Evolutionary conservation across 2,329 filamentous ascomycete species (phyloP), one percentile per base, ranked within the genome.

Genomic region (Akanthomyces muscarius): DNA sequence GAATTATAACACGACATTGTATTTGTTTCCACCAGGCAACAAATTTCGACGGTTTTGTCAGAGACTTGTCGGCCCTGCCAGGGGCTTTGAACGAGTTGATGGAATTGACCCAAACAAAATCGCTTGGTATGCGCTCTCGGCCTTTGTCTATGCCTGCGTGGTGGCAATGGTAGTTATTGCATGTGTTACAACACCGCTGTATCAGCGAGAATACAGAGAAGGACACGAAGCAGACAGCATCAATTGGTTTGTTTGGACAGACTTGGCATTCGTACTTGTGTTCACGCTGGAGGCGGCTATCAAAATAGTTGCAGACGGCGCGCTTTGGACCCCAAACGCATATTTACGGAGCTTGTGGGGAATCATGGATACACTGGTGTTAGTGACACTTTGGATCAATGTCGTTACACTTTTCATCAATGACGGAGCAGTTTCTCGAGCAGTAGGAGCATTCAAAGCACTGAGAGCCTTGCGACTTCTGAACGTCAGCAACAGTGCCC

Each of bases 261-360:
- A 99, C 74, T 82, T 96, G 75, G 89, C 90, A 7, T 99, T 99
- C 73, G 92, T 94, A 2, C 75, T 89, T 1, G 76, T 99, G 16
- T 99, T 99, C 77, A 90, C 89, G 0, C 72, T 91, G 7, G 95
- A 99, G 75, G 92, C 93, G 0, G 71, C 87, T 6, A 93, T 99
- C 77, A 99, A 99, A 74, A 88, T 96, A 62, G 87, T 99, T 69
- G 95, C 95, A 0, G 95, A 99, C 77, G 95, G 95, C 8, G 90
- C 97, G 69, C 90, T 97, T 73, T 98, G 91, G 86, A 97, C 95
- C 0, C 95, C 95, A 0, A 97, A 99, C 75, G 96, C 96, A 3
- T 99, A 97, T 73, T 92, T 97, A 73, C 88, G 95, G 69, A 94
- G 94, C 71, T 94, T 93, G 0, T 99, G 95, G 95, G 96, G 95